Conservation (phyloP, 2,329 filamentous ascomycete genomes). For the Trichophyton rubrum region DNA sequence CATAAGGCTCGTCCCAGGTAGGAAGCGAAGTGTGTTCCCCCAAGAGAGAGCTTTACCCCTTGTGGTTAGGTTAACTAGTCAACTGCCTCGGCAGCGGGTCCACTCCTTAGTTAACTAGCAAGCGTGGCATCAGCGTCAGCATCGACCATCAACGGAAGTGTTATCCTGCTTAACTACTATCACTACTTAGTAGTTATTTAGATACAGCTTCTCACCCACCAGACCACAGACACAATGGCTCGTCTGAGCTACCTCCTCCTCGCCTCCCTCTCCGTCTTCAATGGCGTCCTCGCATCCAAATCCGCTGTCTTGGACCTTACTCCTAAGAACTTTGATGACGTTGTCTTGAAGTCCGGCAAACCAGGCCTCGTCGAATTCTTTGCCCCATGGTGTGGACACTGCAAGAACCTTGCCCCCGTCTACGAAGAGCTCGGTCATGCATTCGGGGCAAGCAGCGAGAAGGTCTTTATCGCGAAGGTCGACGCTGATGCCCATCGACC, state of each 20-base stretch:
- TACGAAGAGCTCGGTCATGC: constrained; percentile 77
- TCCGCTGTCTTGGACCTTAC: constrained; percentile 83
- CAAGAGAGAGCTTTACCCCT: too few relatives aligned
- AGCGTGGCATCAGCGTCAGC: too few relatives aligned
- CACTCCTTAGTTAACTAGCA: too few relatives aligned
- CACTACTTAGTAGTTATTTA: too few relatives aligned
- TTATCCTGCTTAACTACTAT: too few relatives aligned
- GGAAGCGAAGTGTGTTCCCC: too few relatives aligned
- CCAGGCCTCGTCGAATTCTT: constrained; percentile 97
- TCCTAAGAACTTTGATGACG: constrained; percentile 78
- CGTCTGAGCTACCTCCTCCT: constrained; percentile 36
- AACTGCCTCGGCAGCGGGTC: too few relatives aligned
- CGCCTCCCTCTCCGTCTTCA: constrained; percentile 34
- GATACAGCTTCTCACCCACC: not conserved
- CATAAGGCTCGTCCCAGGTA: too few relatives aligned
- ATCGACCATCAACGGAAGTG: too few relatives aligned
- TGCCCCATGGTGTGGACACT: constrained; percentile 97
- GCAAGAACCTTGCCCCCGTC: constrained; percentile 89
- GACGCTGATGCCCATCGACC: constrained; percentile 82
- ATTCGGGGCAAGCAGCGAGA: constrained; percentile 61
- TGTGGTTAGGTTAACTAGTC: too few relatives aligned
- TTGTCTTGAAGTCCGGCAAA: constrained; percentile 84
- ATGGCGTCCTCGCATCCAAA: constrained; percentile 51
- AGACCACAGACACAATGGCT: constrained; percentile 28
- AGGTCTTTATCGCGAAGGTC: constrained; percentile 85